Evolutionary conservation across 306 rosid genomes (phyloP), one percentile per base, ranked within the genome.

Genomic region (Trifolium dubium): DNA sequence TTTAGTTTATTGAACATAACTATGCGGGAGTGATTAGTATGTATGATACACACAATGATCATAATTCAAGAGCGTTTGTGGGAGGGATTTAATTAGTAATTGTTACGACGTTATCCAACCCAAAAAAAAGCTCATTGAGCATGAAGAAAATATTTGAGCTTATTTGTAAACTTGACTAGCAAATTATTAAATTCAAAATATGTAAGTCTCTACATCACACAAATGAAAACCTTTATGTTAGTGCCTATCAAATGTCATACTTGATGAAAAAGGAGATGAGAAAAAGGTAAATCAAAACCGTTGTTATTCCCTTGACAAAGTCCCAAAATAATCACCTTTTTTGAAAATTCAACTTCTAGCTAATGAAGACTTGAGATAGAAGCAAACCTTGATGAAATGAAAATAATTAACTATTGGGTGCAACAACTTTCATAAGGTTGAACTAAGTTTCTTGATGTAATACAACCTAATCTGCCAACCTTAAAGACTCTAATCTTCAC

Each of bases 371-470:
- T 89, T 89, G 86, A n/a, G 46, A 81, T 73, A 46, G 85, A 94
- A 94, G 94, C 88, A 81, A 80, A 23, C 35, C 23, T 44, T 40
- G 78, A 64, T 69, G 10, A 65, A 64, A 61, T 10, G 17, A 28
- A 64, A 64, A 43, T 54, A 78, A 76, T 68, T 63, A 84, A 67
- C 86, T 65, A 92, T 95, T 86, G 88, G 98, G 97, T 95, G 98
- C 88, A 95, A 92, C 99, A 83, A 92, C 99, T 90, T 60, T 59
- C 4, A 55, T 58, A 61, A 84, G 78, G 86, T 92, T 92, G 92
- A 87, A 85, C 90, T 50, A 85, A 86, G 91, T 81, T 92, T 74
- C 72, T 68, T 72, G 10, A 44, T 56, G 78, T 53, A 77, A 73
- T 59, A 59, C 66, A 79, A 86, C 91, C 95, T 86, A 94, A 87